A percentile compares a stretch with the other conserved stretches of the same genome.
These are phyloP conservation scores for Parachlorella kessleri DNA, from an alignment of 139 green algal genomes.

Conservation along the genomic window DNA sequence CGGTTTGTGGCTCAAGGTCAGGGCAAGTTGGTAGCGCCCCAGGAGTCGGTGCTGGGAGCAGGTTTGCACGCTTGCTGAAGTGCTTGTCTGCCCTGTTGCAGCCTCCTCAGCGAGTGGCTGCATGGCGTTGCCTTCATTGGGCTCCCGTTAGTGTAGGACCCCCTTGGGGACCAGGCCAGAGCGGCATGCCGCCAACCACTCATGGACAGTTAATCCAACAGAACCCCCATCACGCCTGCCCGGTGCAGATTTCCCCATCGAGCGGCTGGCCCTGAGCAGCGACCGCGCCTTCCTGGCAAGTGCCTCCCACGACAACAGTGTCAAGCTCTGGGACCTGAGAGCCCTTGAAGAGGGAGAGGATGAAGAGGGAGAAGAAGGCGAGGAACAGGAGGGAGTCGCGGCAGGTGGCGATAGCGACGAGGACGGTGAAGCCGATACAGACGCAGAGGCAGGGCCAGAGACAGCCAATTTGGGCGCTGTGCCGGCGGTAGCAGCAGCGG, in stretches of 20 bases:
- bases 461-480: no score
- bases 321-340: constrained; percentile 83
- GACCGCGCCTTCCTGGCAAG: constrained; percentile 64
- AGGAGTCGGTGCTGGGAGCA: no score
- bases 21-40: no score
- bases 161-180: no score
- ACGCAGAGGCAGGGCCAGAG: no score
- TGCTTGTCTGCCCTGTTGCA: no score
- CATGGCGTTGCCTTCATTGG: no score
- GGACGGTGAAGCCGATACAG: background rate
- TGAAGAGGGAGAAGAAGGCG: constrained; percentile 47
- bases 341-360: constrained; percentile 60
- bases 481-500: no score
- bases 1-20: no score
- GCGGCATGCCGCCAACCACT: background rate
- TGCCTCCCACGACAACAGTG: constrained; percentile 73
- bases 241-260: constrained; percentile 53
- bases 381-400: background rate
- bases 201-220: background rate
- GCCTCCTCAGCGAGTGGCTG: no score
- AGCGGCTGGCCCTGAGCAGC: constrained; percentile 61
- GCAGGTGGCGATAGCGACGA: constrained; percentile 5
- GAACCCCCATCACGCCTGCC: background rate
- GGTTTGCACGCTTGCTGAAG: no score
- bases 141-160: no score